Base-by-base conservation (phyloP, 331 rosid species). In the Telfairia occidentalis region DNA sequence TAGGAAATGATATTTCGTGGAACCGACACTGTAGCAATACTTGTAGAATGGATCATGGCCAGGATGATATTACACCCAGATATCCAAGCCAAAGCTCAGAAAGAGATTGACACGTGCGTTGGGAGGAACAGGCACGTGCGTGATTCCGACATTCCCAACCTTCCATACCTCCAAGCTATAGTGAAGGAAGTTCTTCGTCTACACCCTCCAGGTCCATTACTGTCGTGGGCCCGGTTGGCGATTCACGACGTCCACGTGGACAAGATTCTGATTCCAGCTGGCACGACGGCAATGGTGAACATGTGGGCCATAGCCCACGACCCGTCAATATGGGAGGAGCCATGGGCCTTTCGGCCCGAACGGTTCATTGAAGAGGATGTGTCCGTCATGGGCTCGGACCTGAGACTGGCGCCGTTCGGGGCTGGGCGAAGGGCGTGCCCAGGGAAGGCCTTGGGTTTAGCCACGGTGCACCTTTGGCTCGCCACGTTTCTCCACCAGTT, bases 241-340 rank as follows among this genome's bases (percentile, higher is more conserved):
- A 45, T 85, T 76, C 95, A 89, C 0, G 97, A 91, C 1, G 89
- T 83, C 67, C 85, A 91, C 2, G 83, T 91, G 9, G 97, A 83
- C 61, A 91, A 94, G 71, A 32, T 80, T 13, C 26, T 84, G 1
- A 83, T 94, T 24, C 98, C 98, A 23, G 92, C 86, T 50, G 98
- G 98, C 77, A 94, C 98, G 1, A 89, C 97, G 0, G 92, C 96
- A 18, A 91, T 91, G 90, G 98, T 94, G 3, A 94, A 94, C 77
- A 94, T 94, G 98, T 94, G 98, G 98, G 91, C 98, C 49, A 94
- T 94, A 78, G 79, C 95, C 2, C 98, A 94, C 12, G 95, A 94
- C 74, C 75, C 92, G 0, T 9, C 86, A 1, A 45, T 91, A 0
- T 94, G 98, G 98, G 84, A 88, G 37, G 95, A 94, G 5, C 96